Conservation (phyloP, 78 protist species). For the Dictyostelium firmibasis region DNA sequence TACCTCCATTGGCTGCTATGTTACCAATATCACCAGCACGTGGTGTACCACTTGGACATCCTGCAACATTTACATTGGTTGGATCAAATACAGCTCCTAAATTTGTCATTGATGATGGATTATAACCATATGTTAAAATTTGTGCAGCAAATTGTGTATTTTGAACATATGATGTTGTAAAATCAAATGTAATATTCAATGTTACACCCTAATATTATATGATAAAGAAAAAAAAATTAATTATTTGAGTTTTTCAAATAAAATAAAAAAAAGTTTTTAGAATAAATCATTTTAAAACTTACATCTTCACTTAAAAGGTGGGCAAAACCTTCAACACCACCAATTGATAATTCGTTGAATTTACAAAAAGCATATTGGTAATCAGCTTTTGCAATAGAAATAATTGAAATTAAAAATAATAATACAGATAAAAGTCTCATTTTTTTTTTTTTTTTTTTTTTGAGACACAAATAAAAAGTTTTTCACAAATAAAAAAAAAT, state of each 20-base stretch:
- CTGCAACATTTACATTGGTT: not conserved
- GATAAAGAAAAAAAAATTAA: no score
- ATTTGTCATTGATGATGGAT: not conserved
- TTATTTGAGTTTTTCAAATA: no score
- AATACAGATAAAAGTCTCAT: slow-evolving; percentile 6
- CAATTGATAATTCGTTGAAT: not conserved
- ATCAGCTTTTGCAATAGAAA: not conserved
- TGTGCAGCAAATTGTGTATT: not conserved
- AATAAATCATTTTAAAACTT: not conserved
- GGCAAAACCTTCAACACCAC: not conserved
- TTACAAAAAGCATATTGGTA: not conserved
- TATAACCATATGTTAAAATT: slow-evolving; percentile 6
- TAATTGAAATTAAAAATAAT: not conserved
- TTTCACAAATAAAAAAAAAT: not conserved
- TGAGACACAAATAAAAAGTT: not conserved
- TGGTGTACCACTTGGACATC: not conserved
- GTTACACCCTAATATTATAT: not conserved
- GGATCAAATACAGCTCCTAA: not conserved
- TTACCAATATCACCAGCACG: slow-evolving; percentile 11
- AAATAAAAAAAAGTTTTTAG: no score
- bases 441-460: not conserved
- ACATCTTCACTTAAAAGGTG: not conserved
- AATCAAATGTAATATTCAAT: not conserved
- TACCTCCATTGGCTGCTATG: not conserved
- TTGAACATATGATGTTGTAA: not conserved